Conservation (phyloP, 2,329 filamentous ascomycete species). For the Pestalotiopsis sp. region DNA sequence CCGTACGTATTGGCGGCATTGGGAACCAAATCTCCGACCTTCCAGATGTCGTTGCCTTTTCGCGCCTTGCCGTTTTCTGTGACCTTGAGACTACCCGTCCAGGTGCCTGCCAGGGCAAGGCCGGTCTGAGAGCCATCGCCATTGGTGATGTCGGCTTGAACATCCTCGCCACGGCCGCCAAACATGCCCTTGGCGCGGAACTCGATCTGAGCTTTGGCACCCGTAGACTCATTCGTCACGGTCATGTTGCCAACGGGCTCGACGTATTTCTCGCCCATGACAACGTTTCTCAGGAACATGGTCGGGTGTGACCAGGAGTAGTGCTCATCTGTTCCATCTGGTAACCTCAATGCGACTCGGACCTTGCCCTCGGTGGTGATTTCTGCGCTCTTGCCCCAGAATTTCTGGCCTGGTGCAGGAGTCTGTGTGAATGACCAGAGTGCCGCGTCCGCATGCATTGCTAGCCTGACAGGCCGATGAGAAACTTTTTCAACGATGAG, state of each 20-base stretch:
- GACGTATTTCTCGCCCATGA: conserved; percentile 97
- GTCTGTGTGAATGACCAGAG: conserved; percentile 87
- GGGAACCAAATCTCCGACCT: conserved; percentile 73
- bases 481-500: conserved; percentile 95
- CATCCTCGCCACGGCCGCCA: conserved; percentile 88
- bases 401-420: conserved; percentile 60
- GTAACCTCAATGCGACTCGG: conserved; percentile 68
- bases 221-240: conserved; percentile 79
- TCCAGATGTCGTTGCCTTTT: conserved; percentile 71
- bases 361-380: conserved; percentile 89
- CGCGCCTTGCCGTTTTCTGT: conserved; percentile 62
- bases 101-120: conserved; percentile 74
- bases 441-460: conserved; percentile 86
- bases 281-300: conserved; percentile 91
- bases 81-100: conserved; percentile 74
- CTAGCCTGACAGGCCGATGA: conserved; percentile 88
- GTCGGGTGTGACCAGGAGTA: conserved; percentile 90
- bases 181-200: conserved; percentile 98
- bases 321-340: conserved; percentile 70
- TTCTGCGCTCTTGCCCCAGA: conserved; percentile 64
- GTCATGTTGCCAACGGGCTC: conserved; percentile 92
- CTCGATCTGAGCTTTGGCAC: conserved; percentile 79
- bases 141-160: conserved; percentile 73
- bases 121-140: conserved; percentile 65
- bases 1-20: conserved; percentile 82